These are phyloP conservation scores for Neopestalotiopsis clavispora DNA, from an alignment of 2,329 filamentous ascomycete genomes.

Conservation along the genomic window DNA sequence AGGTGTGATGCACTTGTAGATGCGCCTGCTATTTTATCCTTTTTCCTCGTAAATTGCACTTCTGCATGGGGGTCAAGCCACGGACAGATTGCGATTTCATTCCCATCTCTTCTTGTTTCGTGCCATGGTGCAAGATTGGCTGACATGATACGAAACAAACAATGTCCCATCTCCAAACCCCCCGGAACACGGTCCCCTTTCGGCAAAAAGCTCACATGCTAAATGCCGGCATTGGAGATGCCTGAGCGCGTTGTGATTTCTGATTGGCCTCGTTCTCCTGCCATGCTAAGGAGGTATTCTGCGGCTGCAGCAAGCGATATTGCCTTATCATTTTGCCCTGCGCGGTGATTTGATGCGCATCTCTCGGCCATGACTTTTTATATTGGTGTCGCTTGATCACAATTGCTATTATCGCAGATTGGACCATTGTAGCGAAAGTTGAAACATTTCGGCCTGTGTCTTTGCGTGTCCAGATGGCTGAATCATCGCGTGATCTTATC, in stretches of 20 bases:
- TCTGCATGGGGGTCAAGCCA: neutral
- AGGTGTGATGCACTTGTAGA: neutral
- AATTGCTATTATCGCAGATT: neutral
- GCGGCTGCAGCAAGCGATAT: neutral
- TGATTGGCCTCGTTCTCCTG: neutral
- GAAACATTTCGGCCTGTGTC: neutral
- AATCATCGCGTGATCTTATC: neutral
- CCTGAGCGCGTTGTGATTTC: neutral
- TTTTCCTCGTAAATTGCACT: conserved; percentile 5
- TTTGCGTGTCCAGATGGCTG: neutral
- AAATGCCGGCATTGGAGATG: neutral
- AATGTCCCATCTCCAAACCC: conserved; percentile 11
- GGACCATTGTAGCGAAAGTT: neutral
- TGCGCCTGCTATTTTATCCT: neutral
- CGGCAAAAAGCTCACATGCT: neutral
- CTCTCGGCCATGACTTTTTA: neutral
- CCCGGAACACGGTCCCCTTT: neutral
- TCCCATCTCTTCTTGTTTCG: neutral
- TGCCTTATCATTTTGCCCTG: neutral
- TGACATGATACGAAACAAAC: conserved; percentile 5
- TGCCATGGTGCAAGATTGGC: neutral
- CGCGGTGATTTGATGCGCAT: neutral
- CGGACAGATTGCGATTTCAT: neutral
- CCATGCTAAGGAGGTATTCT: neutral
- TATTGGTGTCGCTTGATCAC: neutral